Conservation (phyloP, 345 rosid species). For the Raphanus raphanistrum region DNA sequence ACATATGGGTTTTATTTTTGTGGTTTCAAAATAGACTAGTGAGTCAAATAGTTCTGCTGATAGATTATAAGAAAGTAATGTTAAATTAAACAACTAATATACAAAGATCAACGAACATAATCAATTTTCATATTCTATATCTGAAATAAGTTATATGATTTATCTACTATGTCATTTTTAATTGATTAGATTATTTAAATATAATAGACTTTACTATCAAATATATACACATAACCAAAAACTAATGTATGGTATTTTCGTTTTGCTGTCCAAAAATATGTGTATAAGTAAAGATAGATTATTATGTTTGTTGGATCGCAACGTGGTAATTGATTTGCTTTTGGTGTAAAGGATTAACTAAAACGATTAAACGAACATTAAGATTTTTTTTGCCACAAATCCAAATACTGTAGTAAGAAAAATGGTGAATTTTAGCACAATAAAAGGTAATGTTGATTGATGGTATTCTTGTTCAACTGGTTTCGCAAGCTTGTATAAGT, state of each 20-base stretch:
- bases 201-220: too few relatives aligned
- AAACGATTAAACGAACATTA: too few relatives aligned
- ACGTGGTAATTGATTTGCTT: not conserved
- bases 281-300: not conserved
- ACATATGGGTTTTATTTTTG: not conserved
- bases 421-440: not conserved
- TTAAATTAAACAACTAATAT: too few relatives aligned
- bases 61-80: too few relatives aligned
- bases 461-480: too few relatives aligned
- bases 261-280: not conserved
- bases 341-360: not conserved
- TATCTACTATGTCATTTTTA: too few relatives aligned
- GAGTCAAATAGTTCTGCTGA: not conserved
- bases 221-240: too few relatives aligned
- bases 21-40: not conserved
- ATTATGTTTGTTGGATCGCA: not conserved
- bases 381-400: not conserved
- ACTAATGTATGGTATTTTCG: not conserved
- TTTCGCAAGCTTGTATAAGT: too few relatives aligned
- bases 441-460: not conserved
- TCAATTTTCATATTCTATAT: too few relatives aligned
- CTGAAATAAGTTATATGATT: too few relatives aligned
- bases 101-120: too few relatives aligned
- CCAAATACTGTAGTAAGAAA: not conserved
- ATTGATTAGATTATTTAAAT: too few relatives aligned